Evolutionary conservation across 345 rosid genomes (phyloP).

Genomic region (Bruguiera sexangula): DNA sequence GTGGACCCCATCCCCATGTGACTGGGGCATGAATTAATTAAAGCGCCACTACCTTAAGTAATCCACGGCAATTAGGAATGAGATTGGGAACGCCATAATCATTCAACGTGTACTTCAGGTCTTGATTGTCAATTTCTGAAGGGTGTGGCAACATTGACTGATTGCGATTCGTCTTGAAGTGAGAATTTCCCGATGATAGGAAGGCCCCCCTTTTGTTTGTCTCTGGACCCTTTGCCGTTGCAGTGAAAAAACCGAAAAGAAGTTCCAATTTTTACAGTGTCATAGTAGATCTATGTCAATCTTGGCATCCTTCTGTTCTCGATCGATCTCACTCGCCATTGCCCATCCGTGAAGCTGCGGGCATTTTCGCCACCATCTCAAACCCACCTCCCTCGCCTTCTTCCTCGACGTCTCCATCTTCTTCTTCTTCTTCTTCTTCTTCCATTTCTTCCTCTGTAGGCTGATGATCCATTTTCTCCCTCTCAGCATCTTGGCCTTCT

Average conservation of each 20-base stretch:
- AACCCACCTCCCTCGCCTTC: conserved; percentile 21
- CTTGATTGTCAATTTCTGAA: too few species aligned
- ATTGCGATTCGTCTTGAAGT: too few species aligned
- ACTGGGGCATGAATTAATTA: not conserved
- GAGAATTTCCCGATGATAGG: too few species aligned
- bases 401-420: conserved; percentile 15
- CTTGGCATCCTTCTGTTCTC: not conserved
- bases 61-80: too few species aligned
- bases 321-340: conserved; percentile 10
- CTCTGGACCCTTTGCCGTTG: not conserved
- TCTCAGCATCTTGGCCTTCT: not conserved
- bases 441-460: conserved; percentile 5
- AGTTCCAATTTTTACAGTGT: not conserved
- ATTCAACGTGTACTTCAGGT: too few species aligned
- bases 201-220: not conserved
- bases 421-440: not conserved
- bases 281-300: too few species aligned
- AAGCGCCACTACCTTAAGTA: not conserved
- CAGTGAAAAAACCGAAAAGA: not conserved
- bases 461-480: not conserved
- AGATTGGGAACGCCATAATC: too few species aligned
- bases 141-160: too few species aligned
- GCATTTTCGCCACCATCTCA: conserved; percentile 17
- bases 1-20: conserved; percentile 31
- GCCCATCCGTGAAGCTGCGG: not conserved